Percentiles rank a stretch among this genome's conserved stretches.
phyloP scores from a whole-genome alignment of 495 filamentous ascomycete species.

The Cetradonia linearis region DNA sequence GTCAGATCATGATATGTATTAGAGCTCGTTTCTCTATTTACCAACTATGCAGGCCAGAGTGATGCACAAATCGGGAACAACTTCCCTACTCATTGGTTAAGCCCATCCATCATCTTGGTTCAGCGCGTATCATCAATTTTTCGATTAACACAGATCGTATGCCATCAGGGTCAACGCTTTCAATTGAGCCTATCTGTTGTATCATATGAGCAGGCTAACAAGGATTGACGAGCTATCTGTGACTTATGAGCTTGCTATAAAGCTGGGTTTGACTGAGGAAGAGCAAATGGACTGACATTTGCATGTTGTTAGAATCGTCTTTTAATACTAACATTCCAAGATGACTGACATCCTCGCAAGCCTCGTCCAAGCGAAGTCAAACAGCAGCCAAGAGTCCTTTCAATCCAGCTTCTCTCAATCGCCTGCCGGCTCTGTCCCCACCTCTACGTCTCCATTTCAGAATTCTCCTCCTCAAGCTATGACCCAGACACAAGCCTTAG shows the following conservation, averaged over 20 bases:
- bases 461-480: neutral
- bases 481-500: constrained; percentile 5
- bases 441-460: neutral
- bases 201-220: no score
- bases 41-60: neutral
- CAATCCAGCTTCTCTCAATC: constrained; percentile 19
- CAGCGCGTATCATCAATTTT: neutral
- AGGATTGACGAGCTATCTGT: no score
- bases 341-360: constrained; percentile 16
- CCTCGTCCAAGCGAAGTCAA: constrained; percentile 8
- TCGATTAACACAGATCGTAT: neutral
- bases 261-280: no score
- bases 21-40: neutral
- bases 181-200: neutral
- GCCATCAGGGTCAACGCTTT: neutral
- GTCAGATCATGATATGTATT: no score
- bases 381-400: constrained; percentile 22
- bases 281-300: no score
- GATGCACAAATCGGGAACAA: neutral
- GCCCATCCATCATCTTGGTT: neutral
- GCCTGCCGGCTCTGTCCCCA: constrained; percentile 3
- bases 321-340: no score
- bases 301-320: no score
- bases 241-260: no score
- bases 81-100: neutral